Base-by-base conservation (phyloP, 1,284 basidiomycete species). In the Golubevia pallescens region DNA sequence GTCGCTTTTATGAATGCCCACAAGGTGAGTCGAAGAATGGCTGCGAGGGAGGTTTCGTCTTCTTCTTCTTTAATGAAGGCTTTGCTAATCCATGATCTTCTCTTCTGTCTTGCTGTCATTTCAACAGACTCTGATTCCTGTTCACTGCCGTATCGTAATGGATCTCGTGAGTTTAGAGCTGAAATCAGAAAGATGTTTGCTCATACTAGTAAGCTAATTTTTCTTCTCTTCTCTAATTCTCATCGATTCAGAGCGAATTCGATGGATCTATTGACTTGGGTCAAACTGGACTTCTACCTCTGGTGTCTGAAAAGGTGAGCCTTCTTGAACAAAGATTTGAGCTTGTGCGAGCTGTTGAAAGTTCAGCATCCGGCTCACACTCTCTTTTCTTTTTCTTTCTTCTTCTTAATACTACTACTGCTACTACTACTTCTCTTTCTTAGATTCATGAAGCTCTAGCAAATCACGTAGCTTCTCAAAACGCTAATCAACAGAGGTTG, bases 1-100 rank as follows among this genome's bases (percentile, higher is more conserved):
- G 97, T 99, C 3, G 95, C 95, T 0, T 99, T 99, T 84, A 97
- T 99, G 34, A 85, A 85, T 61, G 81, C 82, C 56, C 80, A 85
- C 69, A 73, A 74, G 59, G 67, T 70, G n/a, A 51, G 58, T 52
- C 2, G 23, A 59, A 7, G 16, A n/a, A n/a, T n/a, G n/a, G n/a
- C n/a, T n/a, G 10, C 20, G 21, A 57, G 20, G 8, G 13, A n/a
- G n/a, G n/a, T n/a, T n/a, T n/a, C n/a, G n/a, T n/a, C n/a, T n/a
- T n/a, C n/a, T n/a, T n/a, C n/a, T n/a, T n/a, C n/a, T n/a, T n/a
- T n/a, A n/a, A n/a, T n/a, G n/a, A n/a, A n/a, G n/a, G n/a, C n/a
- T n/a, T n/a, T n/a, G n/a, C n/a, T n/a, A n/a, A n/a, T n/a, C n/a
- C n/a, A n/a, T n/a, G 63, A 4, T 19, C n/a, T 19, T 8, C n/a